Base-by-base conservation (phyloP, 2,329 filamentous ascomycete species). In the Byssochlamys sp. region DNA sequence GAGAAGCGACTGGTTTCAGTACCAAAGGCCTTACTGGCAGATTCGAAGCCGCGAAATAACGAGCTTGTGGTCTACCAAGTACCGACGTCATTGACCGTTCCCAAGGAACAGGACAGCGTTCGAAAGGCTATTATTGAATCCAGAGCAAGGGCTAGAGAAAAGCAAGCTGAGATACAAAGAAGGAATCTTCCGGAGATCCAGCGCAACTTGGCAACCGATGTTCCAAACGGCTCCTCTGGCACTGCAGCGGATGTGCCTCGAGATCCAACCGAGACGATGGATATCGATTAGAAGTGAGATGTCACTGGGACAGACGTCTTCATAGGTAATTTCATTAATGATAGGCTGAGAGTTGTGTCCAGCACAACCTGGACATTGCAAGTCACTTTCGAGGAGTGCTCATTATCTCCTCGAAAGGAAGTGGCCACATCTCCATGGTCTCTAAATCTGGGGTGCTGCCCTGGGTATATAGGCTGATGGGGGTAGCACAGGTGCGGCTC, bases 111-210 rank as follows among this genome's bases (percentile, higher is more conserved):
- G 29, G 87, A 92, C 70, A 78, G 78, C 60, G 87, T 96, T 60
- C 81, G 90, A 59, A 90, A 86, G 71, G 90, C 90, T 7, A 91
- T 96, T 62, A 78, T 92, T 55, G 91, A 96, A 71, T 84, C 89
- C 2, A 81, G 90, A 55, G 82, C 82, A 52, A 81, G 90, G 56
- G 79, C 84, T 33, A 78, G 88, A 55, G 84, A 88, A 63, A 78
- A 75, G 69, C 82, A 84, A 67, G 77, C 73, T 59, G 68, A 68
- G 55, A 75, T 77, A 39, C 26, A 53, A 55, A 49, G 33, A 27
- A 33, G 39, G 39, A 45, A 45, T 45, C 19, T 1, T 19, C 19
- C 19, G 19, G 19, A 14, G 19, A 45, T 24, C 19, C 39, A 24
- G 9, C 39, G 14, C n/a, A 7, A 4, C 19, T 45, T 45, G 39